These are phyloP conservation scores for Malus hybrid DNA, from an alignment of 331 rosid species.

Conservation along the genomic window DNA sequence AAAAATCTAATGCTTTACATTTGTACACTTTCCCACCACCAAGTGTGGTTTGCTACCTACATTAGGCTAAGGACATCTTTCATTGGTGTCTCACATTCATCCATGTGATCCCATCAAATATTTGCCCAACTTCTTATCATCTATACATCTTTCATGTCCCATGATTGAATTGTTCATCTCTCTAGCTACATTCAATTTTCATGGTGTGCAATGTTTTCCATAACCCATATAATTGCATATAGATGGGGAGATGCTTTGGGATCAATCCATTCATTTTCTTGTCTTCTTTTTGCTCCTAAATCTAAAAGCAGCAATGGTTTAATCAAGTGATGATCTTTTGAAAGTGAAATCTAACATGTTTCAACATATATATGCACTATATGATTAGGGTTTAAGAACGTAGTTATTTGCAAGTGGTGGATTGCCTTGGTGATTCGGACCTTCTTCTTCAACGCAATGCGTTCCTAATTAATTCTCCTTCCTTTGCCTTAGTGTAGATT, in stretches of 20 bases:
- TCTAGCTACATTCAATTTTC: not conserved
- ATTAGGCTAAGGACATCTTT: not conserved
- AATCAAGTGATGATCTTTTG: not conserved
- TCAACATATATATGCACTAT: not conserved
- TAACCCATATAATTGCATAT: not conserved
- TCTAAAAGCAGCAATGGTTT: not conserved
- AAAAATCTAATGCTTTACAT: not conserved
- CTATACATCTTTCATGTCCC: not conserved
- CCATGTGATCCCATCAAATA: conserved; percentile 23
- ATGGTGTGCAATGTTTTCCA: not conserved
- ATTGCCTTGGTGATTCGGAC: too few species aligned
- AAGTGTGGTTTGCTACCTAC: not conserved
- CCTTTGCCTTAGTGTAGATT: too few species aligned
- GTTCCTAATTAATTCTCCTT: too few species aligned
- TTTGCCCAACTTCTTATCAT: conserved; percentile 6
- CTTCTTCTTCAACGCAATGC: too few species aligned
- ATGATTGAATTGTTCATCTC: not conserved
- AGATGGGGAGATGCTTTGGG: not conserved
- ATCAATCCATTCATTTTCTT: not conserved
- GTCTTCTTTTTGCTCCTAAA: not conserved
- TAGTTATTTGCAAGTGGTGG: too few species aligned
- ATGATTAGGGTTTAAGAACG: not conserved
- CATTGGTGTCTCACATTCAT: conserved; percentile 12
- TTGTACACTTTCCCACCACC: not conserved
- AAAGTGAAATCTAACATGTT: not conserved